phyloP scores from a whole-genome alignment of 2,329 filamentous ascomycete species.

The Fusarium palustre region DNA sequence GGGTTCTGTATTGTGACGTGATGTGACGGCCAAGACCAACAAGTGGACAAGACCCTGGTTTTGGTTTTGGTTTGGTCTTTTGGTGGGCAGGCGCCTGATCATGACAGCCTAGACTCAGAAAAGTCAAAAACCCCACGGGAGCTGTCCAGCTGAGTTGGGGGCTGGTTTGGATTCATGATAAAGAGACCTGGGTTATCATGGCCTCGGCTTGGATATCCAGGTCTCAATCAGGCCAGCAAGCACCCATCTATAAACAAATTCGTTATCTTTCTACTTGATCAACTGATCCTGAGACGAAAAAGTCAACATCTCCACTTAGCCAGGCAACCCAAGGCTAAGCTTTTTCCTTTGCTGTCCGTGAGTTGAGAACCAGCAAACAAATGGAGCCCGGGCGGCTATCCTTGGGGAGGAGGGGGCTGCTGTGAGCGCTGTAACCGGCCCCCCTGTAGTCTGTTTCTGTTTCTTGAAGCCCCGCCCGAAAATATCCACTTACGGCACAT shows the following conservation, averaged over 20 bases:
- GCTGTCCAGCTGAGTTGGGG: constrained; percentile 28
- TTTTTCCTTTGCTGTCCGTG: background rate
- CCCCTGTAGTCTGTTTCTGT: constrained; percentile 7
- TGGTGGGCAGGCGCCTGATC: constrained; percentile 38
- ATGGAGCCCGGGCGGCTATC: too few relatives aligned
- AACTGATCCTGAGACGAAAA: constrained; percentile 33
- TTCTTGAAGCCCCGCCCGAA: constrained; percentile 18
- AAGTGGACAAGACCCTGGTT: constrained; percentile 21
- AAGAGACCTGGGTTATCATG: background rate
- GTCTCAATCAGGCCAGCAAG: background rate
- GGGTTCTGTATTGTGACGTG: constrained; percentile 29
- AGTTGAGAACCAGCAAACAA: too few relatives aligned
- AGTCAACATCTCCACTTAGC: background rate
- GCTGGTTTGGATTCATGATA: background rate
- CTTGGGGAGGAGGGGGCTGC: too few relatives aligned
- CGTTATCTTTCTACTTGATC: background rate
- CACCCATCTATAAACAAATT: background rate
- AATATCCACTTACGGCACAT: constrained; percentile 28
- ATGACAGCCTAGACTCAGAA: constrained; percentile 7
- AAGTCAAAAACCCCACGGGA: constrained; percentile 17
- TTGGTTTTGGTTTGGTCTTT: constrained; percentile 4
- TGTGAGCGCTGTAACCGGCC: constrained; percentile 1
- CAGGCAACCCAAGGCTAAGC: constrained; percentile 7
- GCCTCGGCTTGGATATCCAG: constrained; percentile 1
- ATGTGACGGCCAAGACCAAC: constrained; percentile 24